Base-by-base conservation (phyloP, 768 basidiomycete genomes). In the Neoboletus magnificus region DNA sequence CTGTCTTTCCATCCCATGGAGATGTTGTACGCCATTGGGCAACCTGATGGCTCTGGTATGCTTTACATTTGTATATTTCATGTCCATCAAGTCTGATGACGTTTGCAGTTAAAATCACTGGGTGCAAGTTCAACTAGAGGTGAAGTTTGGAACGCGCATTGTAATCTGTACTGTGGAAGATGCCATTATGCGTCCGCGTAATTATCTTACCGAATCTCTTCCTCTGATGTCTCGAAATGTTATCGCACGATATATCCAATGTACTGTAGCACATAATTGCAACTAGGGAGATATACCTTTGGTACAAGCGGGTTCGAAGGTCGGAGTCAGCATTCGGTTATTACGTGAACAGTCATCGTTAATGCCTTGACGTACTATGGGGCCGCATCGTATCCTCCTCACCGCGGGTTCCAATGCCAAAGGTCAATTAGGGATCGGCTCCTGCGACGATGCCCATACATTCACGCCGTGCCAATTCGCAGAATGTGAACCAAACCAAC, bases 1-100 rank as follows among this genome's bases (percentile, higher is more conserved):
- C 73, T 93, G 48, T 76, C 79, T 2, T 94, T 93, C 79, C 92
- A 94, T 67, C 91, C 92, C 13, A 78, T 83, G 58, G 89, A 94
- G 70, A 93, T 93, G 92, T 68, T 93, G 59, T 89, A 84, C 62
- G 88, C 83, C 18, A 67, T 86, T 16, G 90, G 90, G 10, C 81
- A 82, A 42, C 80, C 86, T 48, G 90, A 93, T 67, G 90, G 91
- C 1, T 65, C 74, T 56, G 77, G 82, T 83, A 63, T 56, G 78
- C 60, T 22, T 50, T 52, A 12, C 5, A 23, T 53, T 44, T 22
- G 1, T 4, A 5, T 42, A 18, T 25, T 45, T 40, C 27, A 8
- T 11, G 43, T 43, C 32, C 27, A 11, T 4, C 2, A 11, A 11
- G 32, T 48, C 61, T 66, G 42, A 68, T 25, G 22, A 9, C 0